Percentiles rank a stretch among this genome's conserved stretches.
phyloP scores from a whole-genome alignment of 768 basidiomycete species.

The Boletus vermiculosoides region DNA sequence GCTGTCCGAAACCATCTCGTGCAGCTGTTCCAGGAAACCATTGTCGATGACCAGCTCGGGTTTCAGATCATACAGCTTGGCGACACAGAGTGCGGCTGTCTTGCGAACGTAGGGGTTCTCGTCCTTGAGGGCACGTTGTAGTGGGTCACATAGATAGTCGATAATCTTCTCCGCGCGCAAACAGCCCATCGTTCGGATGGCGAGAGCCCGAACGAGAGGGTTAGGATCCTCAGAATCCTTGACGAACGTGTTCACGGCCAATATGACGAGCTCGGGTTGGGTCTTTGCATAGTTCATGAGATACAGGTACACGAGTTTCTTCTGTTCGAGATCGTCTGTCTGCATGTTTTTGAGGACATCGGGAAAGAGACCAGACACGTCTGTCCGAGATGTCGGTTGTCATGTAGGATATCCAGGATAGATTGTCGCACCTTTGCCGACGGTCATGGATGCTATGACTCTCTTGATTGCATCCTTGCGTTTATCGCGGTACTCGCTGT shows the following conservation, averaged over 20 bases:
- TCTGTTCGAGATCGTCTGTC: slow-evolving; percentile 98
- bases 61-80: slow-evolving; percentile 96
- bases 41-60: slow-evolving; percentile 94
- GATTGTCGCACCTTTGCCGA: slow-evolving; percentile 79
- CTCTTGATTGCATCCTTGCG: slow-evolving; percentile 98
- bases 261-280: slow-evolving; percentile 97
- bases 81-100: slow-evolving; percentile 95
- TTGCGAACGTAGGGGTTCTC: slow-evolving; percentile 99
- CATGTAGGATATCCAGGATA: slow-evolving; percentile 1
- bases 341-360: slow-evolving; percentile 99
- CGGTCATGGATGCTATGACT: slow-evolving; percentile 98
- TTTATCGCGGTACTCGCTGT: slow-evolving; percentile 93
- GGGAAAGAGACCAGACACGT: slow-evolving; percentile 93
- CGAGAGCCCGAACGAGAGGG: slow-evolving; percentile 92
- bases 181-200: slow-evolving; percentile 98
- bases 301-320: slow-evolving; percentile 99
- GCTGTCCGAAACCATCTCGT: slow-evolving; percentile 91
- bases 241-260: slow-evolving; percentile 98
- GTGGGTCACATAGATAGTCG: slow-evolving; percentile 95
- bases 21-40: slow-evolving; percentile 84
- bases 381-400: slow-evolving; percentile 34
- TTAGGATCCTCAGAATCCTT: slow-evolving; percentile 97
- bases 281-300: slow-evolving; percentile 99
- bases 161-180: slow-evolving; percentile 98
- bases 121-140: slow-evolving; percentile 88